Evolutionary conservation across 1,139 yeast species (phyloP), one percentile per base, ranked within the genome.

Genomic region (Geotrichum cucujoidarum): DNA sequence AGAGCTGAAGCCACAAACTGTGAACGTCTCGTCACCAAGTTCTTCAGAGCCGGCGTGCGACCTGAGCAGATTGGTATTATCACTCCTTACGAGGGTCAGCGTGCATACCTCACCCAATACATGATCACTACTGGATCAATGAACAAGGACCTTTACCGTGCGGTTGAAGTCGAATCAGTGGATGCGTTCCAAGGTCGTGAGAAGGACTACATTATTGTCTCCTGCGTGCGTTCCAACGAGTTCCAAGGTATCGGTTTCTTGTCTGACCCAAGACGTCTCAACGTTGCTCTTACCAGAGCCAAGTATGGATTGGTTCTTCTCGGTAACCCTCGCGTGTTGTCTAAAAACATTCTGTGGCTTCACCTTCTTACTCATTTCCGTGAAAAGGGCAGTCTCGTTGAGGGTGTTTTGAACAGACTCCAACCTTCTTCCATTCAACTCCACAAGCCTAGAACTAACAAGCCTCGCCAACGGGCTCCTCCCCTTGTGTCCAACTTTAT

Each of bases 151-250:
- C 68, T 79, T 42, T 88, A 88, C 63, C 66, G 74, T 47, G 80
- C 77, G 45, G 85, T 90, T 42, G 97, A 90, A 67, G 90, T 90
- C 25, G 88, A 94, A 14, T 83, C 95, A 40, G 96, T 90, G 32
- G 97, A 90, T 69, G 95, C 96, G 1, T 90, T 90, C 75, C 97
- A 90, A 69, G 97, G 97, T 42, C 78, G 97, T 56, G 97, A 90
- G 65, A 90, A 90, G 66, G 95, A 90, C 62, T 88, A 79, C 60
- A 87, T 90, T 53, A 85, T 90, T 47, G 67, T 90, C 50, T 83
- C 95, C 27, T 89, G 97, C 73, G 97, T 89, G 40, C 78, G 97
- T 62, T 92, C 95, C 36, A 89, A 89, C 62, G 94, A 87, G 50
- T 77, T 75, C 45, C 88, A 83, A 58, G 77, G 75, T 8, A 87